phyloP scores from a whole-genome alignment of 192 early-diverging fungal genomes.

The Phycomyces nitens region DNA sequence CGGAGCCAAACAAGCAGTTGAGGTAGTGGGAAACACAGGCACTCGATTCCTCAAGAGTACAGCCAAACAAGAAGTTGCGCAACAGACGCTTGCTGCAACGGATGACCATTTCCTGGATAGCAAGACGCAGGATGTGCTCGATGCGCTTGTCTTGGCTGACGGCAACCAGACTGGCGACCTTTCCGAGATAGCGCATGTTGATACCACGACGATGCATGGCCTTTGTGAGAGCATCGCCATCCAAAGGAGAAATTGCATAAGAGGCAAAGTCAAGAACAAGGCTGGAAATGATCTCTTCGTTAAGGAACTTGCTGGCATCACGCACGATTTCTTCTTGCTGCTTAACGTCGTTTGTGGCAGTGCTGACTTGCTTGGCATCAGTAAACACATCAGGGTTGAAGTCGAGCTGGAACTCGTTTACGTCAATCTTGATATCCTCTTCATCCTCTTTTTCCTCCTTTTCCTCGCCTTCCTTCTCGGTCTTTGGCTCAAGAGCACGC shows the following conservation, averaged over 20 bases:
- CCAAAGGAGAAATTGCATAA: constrained; percentile 73
- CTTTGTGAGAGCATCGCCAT: constrained; percentile 71
- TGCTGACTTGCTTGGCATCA: constrained; percentile 36
- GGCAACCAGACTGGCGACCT: constrained; percentile 63
- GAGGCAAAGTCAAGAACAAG: constrained; percentile 64
- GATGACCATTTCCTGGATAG: constrained; percentile 84
- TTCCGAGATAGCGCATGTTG: constrained; percentile 96
- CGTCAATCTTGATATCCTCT: constrained; percentile 31
- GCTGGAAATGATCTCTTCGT: constrained; percentile 59
- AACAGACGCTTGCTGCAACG: constrained; percentile 85
- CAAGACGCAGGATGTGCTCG: constrained; percentile 58
- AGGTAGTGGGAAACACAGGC: constrained; percentile 76
- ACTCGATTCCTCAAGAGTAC: constrained; percentile 55
- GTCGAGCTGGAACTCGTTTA: constrained; percentile 41
- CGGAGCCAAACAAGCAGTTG: constrained; percentile 72
- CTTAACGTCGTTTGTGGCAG: constrained; percentile 24
- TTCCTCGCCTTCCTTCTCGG: constrained; percentile 14
- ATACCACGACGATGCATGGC: constrained; percentile 92
- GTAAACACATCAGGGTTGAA: constrained; percentile 68
- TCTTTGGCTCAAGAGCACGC: constrained; percentile 11
- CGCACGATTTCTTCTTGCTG: constrained; percentile 65
- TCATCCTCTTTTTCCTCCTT: constrained; percentile 22
- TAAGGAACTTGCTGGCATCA: constrained; percentile 73
- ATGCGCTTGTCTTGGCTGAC: constrained; percentile 51
- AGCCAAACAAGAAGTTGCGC: constrained; percentile 56